phyloP scores from a whole-genome alignment of 1,284 basidiomycete genomes.

The Blastosporella zonata region DNA sequence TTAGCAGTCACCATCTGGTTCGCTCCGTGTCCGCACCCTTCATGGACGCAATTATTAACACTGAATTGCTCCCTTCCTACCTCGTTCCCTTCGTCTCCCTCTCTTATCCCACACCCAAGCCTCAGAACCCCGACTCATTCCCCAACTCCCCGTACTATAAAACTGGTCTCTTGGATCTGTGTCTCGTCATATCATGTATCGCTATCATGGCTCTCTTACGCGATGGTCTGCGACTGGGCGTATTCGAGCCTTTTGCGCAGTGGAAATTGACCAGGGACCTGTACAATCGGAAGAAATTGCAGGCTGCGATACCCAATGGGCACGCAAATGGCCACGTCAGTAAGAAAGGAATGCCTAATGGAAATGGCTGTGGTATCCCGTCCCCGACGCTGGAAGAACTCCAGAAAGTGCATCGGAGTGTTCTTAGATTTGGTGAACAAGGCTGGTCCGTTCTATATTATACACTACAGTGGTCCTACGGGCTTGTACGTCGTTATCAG shows the following conservation, averaged over 20 bases:
- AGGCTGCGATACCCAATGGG: constrained; percentile 27
- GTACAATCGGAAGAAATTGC: constrained; percentile 25
- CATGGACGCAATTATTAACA: constrained; percentile 21
- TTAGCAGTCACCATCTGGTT: constrained; percentile 9
- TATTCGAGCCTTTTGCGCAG: constrained; percentile 77
- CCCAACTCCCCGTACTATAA: constrained; percentile 62
- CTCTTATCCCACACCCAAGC: constrained; percentile 64
- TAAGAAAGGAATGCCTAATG: constrained; percentile 28
- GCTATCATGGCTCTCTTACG: constrained; percentile 77
- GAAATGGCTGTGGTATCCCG: constrained; percentile 24
- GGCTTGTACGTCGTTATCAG: constrained; percentile 65
- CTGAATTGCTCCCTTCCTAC: constrained; percentile 43
- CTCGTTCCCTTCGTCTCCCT: constrained; percentile 70
- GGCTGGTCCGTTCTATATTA: constrained; percentile 90
- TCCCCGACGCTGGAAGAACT: constrained; percentile 41
- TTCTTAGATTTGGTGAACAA: constrained; percentile 91
- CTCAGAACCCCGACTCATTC: constrained; percentile 65
- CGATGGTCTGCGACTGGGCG: constrained; percentile 66
- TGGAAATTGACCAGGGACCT: constrained; percentile 65
- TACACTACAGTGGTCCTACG: constrained; percentile 69
- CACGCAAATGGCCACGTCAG: constrained; percentile 28
- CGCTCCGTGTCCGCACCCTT: constrained; percentile 8
- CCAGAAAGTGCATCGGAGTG: constrained; percentile 62
- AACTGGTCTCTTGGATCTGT: constrained; percentile 70
- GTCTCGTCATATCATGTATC: constrained; percentile 71